These are phyloP conservation scores for Coniochaeta ligniaria DNA, from an alignment of 2,329 filamentous ascomycete species.

Conservation along the genomic window DNA sequence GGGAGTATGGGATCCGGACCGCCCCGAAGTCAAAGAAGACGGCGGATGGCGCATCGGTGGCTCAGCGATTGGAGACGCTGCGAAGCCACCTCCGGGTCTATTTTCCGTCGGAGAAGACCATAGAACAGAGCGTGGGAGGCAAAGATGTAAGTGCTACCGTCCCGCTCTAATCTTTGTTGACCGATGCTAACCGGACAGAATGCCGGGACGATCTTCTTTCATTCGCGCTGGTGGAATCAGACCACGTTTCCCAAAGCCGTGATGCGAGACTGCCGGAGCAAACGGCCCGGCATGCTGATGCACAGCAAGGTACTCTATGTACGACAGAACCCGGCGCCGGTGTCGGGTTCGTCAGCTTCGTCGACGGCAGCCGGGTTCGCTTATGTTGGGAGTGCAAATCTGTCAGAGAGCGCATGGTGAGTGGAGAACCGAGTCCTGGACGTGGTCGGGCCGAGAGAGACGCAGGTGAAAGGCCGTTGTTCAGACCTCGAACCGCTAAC, in stretches of 20 bases:
- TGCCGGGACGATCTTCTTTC: conserved; percentile 79
- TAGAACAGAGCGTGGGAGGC: conserved; percentile 58
- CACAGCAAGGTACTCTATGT: conserved; percentile 75
- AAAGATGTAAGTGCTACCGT: conserved; percentile 35
- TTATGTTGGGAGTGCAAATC: conserved; percentile 85
- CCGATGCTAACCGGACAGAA: conserved; percentile 28
- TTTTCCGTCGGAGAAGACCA: conserved; percentile 70
- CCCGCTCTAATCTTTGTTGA: background rate
- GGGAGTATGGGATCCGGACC: conserved; percentile 34
- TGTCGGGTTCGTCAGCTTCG: conserved; percentile 7
- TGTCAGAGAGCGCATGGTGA: conserved; percentile 89
- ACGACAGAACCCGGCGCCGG: conserved; percentile 14
- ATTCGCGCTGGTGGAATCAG: conserved; percentile 63
- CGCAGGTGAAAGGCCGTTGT: background rate
- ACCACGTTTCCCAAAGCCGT: conserved; percentile 63
- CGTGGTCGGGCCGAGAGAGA: too few species aligned
- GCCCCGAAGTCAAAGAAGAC: conserved; percentile 20
- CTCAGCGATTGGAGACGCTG: conserved; percentile 13
- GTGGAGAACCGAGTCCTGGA: conserved; percentile 26
- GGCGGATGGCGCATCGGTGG: conserved; percentile 16
- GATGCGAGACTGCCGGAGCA: conserved; percentile 70
- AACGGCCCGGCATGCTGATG: conserved; percentile 65
- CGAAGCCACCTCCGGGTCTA: conserved; percentile 62
- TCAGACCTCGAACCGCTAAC: background rate
- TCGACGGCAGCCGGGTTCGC: conserved; percentile 48